phyloP scores from a whole-genome alignment of 2,329 filamentous ascomycete species.

The Paraconiothyrium sp. region DNA sequence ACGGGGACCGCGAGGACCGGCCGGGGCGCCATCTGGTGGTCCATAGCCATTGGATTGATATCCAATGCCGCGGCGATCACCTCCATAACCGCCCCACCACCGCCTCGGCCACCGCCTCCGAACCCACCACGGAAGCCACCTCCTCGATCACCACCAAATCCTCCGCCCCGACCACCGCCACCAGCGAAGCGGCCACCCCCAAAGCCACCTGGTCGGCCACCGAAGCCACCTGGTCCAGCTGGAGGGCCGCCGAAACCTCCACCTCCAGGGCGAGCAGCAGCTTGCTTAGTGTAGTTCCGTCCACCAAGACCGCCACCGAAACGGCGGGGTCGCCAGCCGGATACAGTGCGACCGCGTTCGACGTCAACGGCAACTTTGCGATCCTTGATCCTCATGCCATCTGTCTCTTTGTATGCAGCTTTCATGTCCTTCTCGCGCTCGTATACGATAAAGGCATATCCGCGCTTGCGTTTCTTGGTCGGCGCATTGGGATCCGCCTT shows the following conservation, averaged over 20 bases:
- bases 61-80: conserved; percentile 53
- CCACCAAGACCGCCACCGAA: conserved; percentile 93
- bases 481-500: conserved; percentile 72
- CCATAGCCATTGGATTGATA: conserved; percentile 55
- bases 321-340: conserved; percentile 90
- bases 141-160: conserved; percentile 60
- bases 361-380: conserved; percentile 94
- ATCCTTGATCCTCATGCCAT: conserved; percentile 92
- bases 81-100: conserved; percentile 64
- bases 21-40: conserved; percentile 59
- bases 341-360: conserved; percentile 92
- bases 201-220: conserved; percentile 57
- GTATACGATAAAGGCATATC: conserved; percentile 97
- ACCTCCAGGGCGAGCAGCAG: conserved; percentile 73
- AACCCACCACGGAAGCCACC: conserved; percentile 58
- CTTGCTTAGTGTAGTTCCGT: conserved; percentile 87
- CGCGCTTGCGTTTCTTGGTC: conserved; percentile 73
- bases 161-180: conserved; percentile 51
- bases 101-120: conserved; percentile 59
- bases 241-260: conserved; percentile 57
- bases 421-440: conserved; percentile 99
- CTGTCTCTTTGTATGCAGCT: conserved; percentile 89
- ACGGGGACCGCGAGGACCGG: conserved; percentile 56
- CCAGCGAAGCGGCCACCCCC: conserved; percentile 58
- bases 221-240: conserved; percentile 57